Percentiles rank a stretch among this genome's conserved stretches.
Evolutionary conservation across 176 grass and related monocot genomes (phyloP).

Genomic region (Avena sativa): DNA sequence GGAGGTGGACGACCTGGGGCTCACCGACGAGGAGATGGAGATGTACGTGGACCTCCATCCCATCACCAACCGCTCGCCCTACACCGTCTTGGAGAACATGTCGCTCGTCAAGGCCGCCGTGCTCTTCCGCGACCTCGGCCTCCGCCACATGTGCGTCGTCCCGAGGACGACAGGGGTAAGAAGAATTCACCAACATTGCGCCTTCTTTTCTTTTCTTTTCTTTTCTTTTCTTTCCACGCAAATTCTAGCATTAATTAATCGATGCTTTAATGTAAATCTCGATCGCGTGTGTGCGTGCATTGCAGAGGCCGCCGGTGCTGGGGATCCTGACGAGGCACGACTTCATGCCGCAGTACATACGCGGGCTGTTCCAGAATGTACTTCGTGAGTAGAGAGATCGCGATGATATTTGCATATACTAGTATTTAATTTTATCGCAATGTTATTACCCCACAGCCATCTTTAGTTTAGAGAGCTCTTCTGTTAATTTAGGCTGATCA

Average conservation of each 20-base stretch:
- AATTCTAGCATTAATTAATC: neutral
- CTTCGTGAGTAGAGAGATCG: conserved; percentile 41
- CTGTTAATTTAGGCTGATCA: too few species aligned
- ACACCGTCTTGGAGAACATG: conserved; percentile 74
- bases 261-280: too few species aligned
- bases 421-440: neutral
- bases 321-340: conserved; percentile 72
- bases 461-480: neutral
- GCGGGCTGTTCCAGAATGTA: conserved; percentile 40
- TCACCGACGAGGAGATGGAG: conserved; percentile 64
- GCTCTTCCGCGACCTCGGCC: conserved; percentile 68
- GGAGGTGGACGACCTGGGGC: conserved; percentile 53
- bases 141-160: conserved; percentile 71
- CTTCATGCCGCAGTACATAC: conserved; percentile 74
- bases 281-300: neutral
- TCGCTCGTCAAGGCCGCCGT: conserved; percentile 67
- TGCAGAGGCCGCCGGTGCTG: conserved; percentile 62
- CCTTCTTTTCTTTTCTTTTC: neutral
- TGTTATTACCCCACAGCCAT: neutral
- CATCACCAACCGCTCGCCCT: conserved; percentile 68
- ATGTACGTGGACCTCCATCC: conserved; percentile 80
- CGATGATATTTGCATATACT: neutral
- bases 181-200: neutral
- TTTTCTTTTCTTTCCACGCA: neutral
- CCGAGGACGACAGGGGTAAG: conserved; percentile 67